Evolutionary conservation across 2,329 filamentous ascomycete genomes (phyloP).

Genomic region (Catunica adiposa): DNA sequence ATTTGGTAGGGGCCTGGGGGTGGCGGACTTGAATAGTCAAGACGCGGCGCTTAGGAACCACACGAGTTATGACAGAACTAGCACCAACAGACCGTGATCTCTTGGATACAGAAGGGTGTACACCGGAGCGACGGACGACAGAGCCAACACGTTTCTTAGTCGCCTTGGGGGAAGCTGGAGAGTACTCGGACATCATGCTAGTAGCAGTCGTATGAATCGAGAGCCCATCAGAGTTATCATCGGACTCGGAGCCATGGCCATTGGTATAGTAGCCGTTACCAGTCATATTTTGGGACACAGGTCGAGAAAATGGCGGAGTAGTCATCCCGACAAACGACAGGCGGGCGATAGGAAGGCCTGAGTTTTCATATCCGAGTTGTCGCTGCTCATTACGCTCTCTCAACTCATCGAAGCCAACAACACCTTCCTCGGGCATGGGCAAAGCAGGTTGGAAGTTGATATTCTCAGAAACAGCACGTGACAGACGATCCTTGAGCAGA

Average conservation of each 20-base stretch:
- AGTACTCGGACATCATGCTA: constrained; percentile 4
- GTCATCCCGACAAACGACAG: constrained; percentile 12
- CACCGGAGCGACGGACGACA: constrained; percentile 5
- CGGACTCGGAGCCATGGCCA: not conserved
- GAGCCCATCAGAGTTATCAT: constrained; percentile 4
- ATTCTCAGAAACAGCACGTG: constrained; percentile 7
- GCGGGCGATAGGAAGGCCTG: constrained; percentile 11
- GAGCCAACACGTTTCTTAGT: not conserved
- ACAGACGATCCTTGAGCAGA: constrained; percentile 9
- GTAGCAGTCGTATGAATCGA: constrained; percentile 6
- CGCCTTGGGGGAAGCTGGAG: not conserved
- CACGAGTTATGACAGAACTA: not conserved
- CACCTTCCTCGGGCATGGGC: constrained; percentile 12
- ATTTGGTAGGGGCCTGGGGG: constrained; percentile 5
- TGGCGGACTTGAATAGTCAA: constrained; percentile 13
- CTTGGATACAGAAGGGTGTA: not conserved
- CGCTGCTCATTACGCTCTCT: constrained; percentile 11
- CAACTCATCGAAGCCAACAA: constrained; percentile 13
- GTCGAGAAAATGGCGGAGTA: constrained; percentile 8
- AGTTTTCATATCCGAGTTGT: constrained; percentile 11
- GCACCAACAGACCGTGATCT: not conserved
- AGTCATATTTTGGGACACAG: constrained; percentile 8
- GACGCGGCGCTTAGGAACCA: constrained; percentile 6
- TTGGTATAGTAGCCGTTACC: not conserved
- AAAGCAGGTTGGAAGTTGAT: constrained; percentile 11